Evolutionary conservation across 2,329 filamentous ascomycete species (phyloP).

Genomic region (Emergomyces pasteurianus): DNA sequence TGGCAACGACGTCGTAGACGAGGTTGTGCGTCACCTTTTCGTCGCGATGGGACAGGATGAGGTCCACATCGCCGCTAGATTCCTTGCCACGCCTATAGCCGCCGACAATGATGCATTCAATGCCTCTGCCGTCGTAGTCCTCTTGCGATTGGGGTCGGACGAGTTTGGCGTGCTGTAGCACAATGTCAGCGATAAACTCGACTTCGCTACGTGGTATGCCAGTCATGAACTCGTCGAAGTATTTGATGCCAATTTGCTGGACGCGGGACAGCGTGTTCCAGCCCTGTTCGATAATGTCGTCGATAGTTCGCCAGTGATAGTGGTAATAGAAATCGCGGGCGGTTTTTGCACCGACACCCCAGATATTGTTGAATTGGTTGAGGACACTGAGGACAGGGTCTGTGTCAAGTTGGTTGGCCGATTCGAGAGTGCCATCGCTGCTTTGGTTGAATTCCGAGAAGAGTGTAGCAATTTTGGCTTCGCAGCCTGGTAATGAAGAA

Average conservation of each 20-base stretch:
- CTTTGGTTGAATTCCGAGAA: conserved; percentile 61
- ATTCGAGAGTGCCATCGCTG: conserved; percentile 45
- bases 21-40: conserved; percentile 56
- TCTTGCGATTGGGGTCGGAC: conserved; percentile 38
- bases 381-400: conserved; percentile 56
- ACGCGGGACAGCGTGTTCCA: conserved; percentile 65
- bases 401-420: conserved; percentile 50
- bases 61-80: conserved; percentile 68
- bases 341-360: conserved; percentile 78
- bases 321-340: conserved; percentile 69
- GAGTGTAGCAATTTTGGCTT: conserved; percentile 63
- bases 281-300: conserved; percentile 73
- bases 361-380: conserved; percentile 67
- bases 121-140: conserved; percentile 26
- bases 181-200: conserved; percentile 50
- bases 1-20: conserved; percentile 57
- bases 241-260: conserved; percentile 91
- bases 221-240: conserved; percentile 69
- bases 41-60: conserved; percentile 70
- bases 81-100: conserved; percentile 71
- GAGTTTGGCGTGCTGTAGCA: conserved; percentile 55
- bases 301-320: conserved; percentile 67
- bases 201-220: conserved; percentile 65
- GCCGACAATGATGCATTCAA: conserved; percentile 58
- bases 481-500: conserved; percentile 60